Evolutionary conservation across 2,329 filamentous ascomycete genomes (phyloP).

Genomic region (Sphaerulina vaccinii): DNA sequence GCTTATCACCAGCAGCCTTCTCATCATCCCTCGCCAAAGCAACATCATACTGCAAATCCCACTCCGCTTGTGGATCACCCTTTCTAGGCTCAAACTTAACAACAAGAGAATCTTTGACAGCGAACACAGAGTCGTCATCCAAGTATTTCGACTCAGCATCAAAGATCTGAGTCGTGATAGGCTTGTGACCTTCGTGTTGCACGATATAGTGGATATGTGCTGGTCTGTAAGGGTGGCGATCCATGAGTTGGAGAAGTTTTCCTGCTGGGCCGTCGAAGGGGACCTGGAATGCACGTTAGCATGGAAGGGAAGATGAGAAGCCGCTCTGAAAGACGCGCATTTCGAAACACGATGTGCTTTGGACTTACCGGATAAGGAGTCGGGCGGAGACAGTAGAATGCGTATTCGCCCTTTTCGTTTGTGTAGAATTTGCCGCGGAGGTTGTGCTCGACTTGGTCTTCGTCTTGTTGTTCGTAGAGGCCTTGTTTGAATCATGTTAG

Average conservation of each 20-base stretch:
- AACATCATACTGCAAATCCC: conserved; percentile 23
- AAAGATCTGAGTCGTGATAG: conserved; percentile 76
- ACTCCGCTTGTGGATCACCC: conserved; percentile 44
- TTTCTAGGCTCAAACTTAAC: conserved; percentile 57
- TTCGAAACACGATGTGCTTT: neutral
- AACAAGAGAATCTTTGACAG: conserved; percentile 49
- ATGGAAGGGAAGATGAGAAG: no score
- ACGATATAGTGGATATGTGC: conserved; percentile 58
- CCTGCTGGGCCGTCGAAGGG: conserved; percentile 39
- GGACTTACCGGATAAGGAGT: conserved; percentile 22
- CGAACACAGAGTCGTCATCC: conserved; percentile 21
- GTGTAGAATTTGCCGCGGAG: conserved; percentile 71
- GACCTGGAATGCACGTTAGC: conserved; percentile 31
- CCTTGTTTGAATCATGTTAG: conserved; percentile 35
- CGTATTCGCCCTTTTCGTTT: conserved; percentile 41
- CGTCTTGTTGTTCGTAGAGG: conserved; percentile 68
- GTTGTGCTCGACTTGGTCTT: conserved; percentile 68
- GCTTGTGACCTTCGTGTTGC: conserved; percentile 57
- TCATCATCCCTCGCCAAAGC: conserved; percentile 30
- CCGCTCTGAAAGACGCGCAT: no score
- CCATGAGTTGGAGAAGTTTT: conserved; percentile 57
- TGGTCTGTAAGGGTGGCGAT: conserved; percentile 61
- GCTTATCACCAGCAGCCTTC: conserved; percentile 6
- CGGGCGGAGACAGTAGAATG: conserved; percentile 28
- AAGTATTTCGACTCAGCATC: conserved; percentile 44